Percentiles rank a stretch among this genome's conserved stretches.
Evolutionary conservation across 2,329 filamentous ascomycete species (phyloP).

Genomic region (Fusarium illudens): DNA sequence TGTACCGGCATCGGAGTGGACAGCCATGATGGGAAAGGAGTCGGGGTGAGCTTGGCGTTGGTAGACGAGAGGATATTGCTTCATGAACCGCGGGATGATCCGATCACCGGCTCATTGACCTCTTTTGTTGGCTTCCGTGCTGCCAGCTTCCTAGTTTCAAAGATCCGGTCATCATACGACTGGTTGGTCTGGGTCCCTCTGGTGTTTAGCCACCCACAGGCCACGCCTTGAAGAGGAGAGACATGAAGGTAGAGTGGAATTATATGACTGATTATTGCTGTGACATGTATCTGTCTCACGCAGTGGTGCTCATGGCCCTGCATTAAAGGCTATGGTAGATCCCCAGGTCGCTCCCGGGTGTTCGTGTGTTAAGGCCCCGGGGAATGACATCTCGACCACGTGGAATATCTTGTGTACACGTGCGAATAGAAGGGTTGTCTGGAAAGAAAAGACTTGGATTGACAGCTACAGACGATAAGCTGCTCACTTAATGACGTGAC

Average conservation of each 20-base stretch:
- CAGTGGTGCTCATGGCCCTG: background rate
- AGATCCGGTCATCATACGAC: background rate
- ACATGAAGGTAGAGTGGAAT: background rate
- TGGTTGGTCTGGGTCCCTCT: background rate
- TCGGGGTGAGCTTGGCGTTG: background rate
- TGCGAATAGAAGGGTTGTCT: background rate
- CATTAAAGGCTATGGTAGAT: background rate
- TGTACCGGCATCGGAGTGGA: background rate
- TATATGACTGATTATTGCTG: background rate
- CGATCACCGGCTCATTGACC: background rate
- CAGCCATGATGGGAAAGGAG: background rate
- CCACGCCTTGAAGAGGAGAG: background rate
- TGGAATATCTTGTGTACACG: background rate
- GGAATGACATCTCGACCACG: background rate
- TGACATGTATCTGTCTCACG: background rate
- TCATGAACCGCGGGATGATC: background rate
- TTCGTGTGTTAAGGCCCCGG: too few species aligned
- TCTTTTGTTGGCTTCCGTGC: background rate
- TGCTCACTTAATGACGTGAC: background rate
- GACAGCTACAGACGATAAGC: too few species aligned
- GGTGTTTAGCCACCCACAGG: background rate
- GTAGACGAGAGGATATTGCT: too few species aligned
- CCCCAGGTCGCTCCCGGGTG: background rate
- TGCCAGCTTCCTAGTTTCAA: background rate
- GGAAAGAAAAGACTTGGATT: background rate